Percentiles rank a stretch among this genome's conserved stretches.
Evolutionary conservation across 805 yeast genomes (phyloP).

Genomic region (Zygosaccharomyces kombuchaensis): DNA sequence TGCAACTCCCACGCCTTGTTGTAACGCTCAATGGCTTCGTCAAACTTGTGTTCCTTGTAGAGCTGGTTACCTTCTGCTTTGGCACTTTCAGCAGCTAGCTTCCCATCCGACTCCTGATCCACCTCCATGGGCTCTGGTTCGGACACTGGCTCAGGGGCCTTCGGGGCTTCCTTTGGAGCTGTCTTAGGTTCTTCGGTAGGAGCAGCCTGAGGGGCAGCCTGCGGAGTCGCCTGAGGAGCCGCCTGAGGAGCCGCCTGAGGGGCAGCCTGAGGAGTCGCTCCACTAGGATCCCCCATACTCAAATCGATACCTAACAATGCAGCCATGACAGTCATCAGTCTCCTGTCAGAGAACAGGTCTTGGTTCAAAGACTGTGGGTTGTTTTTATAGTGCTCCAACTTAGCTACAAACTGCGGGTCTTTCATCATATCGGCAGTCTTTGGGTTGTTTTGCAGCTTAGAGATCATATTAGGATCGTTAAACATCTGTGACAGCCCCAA

Average conservation of each 20-base stretch:
- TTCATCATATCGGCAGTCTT: conserved; percentile 81
- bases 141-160: conserved; percentile 31
- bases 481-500: conserved; percentile 75
- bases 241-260: conserved; percentile 32
- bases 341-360: conserved; percentile 71
- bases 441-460: conserved; percentile 75
- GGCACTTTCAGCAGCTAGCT: conserved; percentile 56
- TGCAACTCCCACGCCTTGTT: conserved; percentile 77
- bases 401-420: conserved; percentile 78
- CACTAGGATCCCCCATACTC: conserved; percentile 40
- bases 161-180: conserved; percentile 25
- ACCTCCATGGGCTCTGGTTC: conserved; percentile 39
- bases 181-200: conserved; percentile 25
- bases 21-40: conserved; percentile 85
- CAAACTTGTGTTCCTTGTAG: conserved; percentile 84
- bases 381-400: conserved; percentile 49
- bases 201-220: conserved; percentile 26
- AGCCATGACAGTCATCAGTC: conserved; percentile 85
- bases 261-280: conserved; percentile 12
- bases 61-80: conserved; percentile 83
- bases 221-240: conserved; percentile 20
- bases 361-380: conserved; percentile 74
- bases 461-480: conserved; percentile 72
- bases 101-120: conserved; percentile 31
- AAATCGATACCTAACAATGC: conserved; percentile 79